Conservation (phyloP, 1,284 basidiomycete genomes). For the Xanthoconium separans region DNA sequence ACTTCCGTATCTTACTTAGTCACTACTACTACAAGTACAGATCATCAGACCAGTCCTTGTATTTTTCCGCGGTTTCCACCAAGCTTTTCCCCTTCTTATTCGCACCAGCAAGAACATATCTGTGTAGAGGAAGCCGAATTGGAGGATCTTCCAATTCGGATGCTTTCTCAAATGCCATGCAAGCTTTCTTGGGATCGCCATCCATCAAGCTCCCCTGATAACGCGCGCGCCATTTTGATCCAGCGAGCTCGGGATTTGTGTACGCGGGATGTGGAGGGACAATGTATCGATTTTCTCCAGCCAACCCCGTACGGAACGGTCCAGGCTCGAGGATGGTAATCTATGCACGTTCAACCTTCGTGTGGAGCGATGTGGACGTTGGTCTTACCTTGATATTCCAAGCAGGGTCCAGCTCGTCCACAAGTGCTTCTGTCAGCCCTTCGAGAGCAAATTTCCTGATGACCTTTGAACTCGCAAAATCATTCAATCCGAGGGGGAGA, state of each 20-base stretch:
- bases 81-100: slow-evolving; percentile 19
- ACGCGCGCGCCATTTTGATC: slow-evolving; percentile 7
- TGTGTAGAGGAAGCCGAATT: slow-evolving; percentile 28
- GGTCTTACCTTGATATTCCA: slow-evolving; percentile 33
- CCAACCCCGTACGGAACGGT: slow-evolving; percentile 21
- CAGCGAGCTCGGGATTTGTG: slow-evolving; percentile 8
- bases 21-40: slow-evolving; percentile 20
- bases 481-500: neutral
- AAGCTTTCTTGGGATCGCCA: slow-evolving; percentile 25
- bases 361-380: neutral
- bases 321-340: slow-evolving; percentile 26
- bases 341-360: slow-evolving; percentile 7
- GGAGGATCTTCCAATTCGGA: slow-evolving; percentile 27
- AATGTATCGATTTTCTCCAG: neutral
- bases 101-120: slow-evolving; percentile 2
- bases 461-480: neutral
- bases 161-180: slow-evolving; percentile 17
- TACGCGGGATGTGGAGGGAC: slow-evolving; percentile 20
- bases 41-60: slow-evolving; percentile 33
- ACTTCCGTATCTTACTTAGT: too few relatives aligned
- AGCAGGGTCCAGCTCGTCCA: slow-evolving; percentile 25
- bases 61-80: slow-evolving; percentile 19
- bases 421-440: slow-evolving; percentile 24
- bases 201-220: neutral
- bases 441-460: slow-evolving; percentile 29